These are phyloP conservation scores for Acacia acuminata DNA, from an alignment of 306 rosid genomes.

Conservation along the genomic window DNA sequence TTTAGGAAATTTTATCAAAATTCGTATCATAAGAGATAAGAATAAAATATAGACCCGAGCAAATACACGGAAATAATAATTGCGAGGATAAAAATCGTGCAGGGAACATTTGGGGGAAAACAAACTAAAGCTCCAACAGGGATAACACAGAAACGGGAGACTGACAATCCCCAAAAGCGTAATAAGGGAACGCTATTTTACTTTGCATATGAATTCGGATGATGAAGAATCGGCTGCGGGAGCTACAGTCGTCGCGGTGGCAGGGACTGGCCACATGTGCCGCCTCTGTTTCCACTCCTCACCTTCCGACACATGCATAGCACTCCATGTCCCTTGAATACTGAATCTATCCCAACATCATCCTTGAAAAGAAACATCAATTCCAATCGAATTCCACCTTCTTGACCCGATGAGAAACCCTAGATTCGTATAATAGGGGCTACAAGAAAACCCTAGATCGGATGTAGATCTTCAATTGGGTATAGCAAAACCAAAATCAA, in stretches of 20 bases:
- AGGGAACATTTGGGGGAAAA: not conserved
- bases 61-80: not conserved
- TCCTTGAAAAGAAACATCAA: conserved; percentile 87
- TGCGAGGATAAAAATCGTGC: not conserved
- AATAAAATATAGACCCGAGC: not conserved
- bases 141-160: not conserved
- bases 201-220: conserved; percentile 67
- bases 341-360: conserved; percentile 68
- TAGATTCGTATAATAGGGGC: conserved; percentile 32
- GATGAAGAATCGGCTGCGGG: conserved; percentile 57
- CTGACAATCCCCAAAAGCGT: not conserved
- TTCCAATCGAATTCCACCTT: conserved; percentile 63
- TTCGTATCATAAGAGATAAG: not conserved
- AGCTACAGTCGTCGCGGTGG: conserved; percentile 85
- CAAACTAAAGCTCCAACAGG: not conserved
- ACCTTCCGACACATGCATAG: conserved; percentile 90
- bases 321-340: conserved; percentile 75
- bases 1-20: not conserved
- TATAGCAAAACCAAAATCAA: conserved; percentile 6
- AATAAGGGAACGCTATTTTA: conserved; percentile 27
- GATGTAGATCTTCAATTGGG: conserved; percentile 53
- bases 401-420: conserved; percentile 35
- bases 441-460: conserved; percentile 59
- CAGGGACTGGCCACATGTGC: conserved; percentile 99
- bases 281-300: conserved; percentile 81